Conservation (phyloP, 495 filamentous ascomycete species). For the Penicillium cataractarum region DNA sequence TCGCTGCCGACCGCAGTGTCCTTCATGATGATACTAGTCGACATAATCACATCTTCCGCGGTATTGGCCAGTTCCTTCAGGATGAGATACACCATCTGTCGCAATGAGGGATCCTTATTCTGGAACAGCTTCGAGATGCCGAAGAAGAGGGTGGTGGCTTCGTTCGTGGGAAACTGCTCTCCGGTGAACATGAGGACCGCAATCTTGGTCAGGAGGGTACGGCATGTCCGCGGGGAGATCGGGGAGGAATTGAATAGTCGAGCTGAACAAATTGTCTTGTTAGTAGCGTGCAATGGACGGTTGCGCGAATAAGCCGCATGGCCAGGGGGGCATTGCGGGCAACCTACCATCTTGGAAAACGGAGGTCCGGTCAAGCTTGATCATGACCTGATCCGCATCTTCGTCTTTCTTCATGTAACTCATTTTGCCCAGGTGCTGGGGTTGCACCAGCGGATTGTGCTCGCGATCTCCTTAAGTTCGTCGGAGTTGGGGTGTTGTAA, state of each 20-base stretch:
- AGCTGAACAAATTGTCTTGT: slow-evolving; percentile 56
- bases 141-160: slow-evolving; percentile 98
- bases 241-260: slow-evolving; percentile 97
- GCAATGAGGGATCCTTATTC: slow-evolving; percentile 96
- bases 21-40: slow-evolving; percentile 99
- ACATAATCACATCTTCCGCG: slow-evolving; percentile 99
- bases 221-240: slow-evolving; percentile 91
- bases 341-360: slow-evolving; percentile 96
- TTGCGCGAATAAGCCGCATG: slow-evolving; percentile 22
- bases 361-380: slow-evolving; percentile 96
- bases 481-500: slow-evolving; percentile 27
- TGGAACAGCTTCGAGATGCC: slow-evolving; percentile 99
- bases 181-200: slow-evolving; percentile 95
- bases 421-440: slow-evolving; percentile 61
- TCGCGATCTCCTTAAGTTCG: slow-evolving; percentile 27
- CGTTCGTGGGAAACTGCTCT: slow-evolving; percentile 93
- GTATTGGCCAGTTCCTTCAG: slow-evolving; percentile 95
- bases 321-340: slow-evolving; percentile 28
- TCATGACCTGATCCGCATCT: slow-evolving; percentile 87
- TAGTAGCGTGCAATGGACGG: slow-evolving; percentile 22
- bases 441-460: slow-evolving; percentile 40
- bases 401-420: slow-evolving; percentile 98
- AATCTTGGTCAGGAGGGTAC: slow-evolving; percentile 95
- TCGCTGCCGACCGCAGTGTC: slow-evolving; percentile 96
- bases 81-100: slow-evolving; percentile 98